Evolutionary conservation across 352 stramenopile genomes (phyloP).

Genomic region (Pythium utonaiense): DNA sequence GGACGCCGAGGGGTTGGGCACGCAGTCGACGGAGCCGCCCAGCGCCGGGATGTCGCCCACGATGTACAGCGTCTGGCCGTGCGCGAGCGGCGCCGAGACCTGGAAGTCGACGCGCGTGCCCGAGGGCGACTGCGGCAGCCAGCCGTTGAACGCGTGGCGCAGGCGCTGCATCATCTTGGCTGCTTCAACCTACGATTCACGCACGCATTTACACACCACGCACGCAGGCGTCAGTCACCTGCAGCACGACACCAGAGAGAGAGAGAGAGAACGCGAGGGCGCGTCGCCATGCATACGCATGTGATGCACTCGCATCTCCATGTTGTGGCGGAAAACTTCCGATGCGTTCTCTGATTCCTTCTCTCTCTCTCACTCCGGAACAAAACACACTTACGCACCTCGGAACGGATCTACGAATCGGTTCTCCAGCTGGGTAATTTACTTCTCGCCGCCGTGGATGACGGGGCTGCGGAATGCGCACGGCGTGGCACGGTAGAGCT

Average conservation of each 20-base stretch:
- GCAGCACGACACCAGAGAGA: background rate
- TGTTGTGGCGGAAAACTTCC: background rate
- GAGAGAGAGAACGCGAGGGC: background rate
- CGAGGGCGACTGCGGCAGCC: slow-evolving; percentile 44
- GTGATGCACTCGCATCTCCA: background rate
- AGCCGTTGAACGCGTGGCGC: slow-evolving; percentile 74
- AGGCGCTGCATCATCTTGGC: slow-evolving; percentile 75
- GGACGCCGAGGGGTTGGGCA: slow-evolving; percentile 34
- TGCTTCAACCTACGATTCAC: slow-evolving; percentile 10
- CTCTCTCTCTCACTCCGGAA: background rate
- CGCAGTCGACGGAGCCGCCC: slow-evolving; percentile 54
- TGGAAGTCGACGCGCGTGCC: slow-evolving; percentile 83
- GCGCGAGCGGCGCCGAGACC: slow-evolving; percentile 63
- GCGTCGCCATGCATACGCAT: background rate
- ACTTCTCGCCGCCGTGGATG: background rate
- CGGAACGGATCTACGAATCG: background rate
- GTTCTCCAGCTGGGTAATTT: slow-evolving; percentile 1
- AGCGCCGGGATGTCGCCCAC: slow-evolving; percentile 70
- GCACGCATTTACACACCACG: background rate
- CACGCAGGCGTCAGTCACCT: too few relatives aligned
- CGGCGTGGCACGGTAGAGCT: background rate
- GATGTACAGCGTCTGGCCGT: slow-evolving; percentile 81
- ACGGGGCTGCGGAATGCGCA: background rate
- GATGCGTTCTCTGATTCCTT: background rate
- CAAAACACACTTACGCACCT: background rate